Evolutionary conservation across 225 moss, liverwort and hornwort species (phyloP), one percentile per base, ranked within the genome.

Genomic region (Bryum argenteum): DNA sequence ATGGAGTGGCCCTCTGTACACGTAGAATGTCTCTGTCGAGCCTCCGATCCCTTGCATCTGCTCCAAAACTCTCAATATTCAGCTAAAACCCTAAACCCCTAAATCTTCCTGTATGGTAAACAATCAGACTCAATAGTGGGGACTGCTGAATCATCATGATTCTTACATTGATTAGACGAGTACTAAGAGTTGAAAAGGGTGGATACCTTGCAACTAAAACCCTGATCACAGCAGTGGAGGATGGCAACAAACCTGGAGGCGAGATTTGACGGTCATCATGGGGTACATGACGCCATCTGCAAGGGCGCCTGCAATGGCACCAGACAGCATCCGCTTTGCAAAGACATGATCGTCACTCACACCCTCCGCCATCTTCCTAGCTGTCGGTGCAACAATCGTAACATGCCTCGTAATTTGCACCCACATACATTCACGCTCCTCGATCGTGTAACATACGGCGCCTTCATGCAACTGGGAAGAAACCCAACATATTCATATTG

Each of bases 181-280:
- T 6, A 33, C 33, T 33, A 33, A 6, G 33, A 33, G 33, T 26
- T n/a, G 4, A 4, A 26, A 26, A 26, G 26, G 26, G 26, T 33
- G 33, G 5, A 33, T 33, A 33, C 5, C 3, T 33, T 33, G 33
- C 22, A 28, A 17, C 58, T 18, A 20, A 48, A n/a, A n/a, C n/a
- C n/a, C n/a, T n/a, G n/a, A n/a, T n/a, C 42, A 43, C 11, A 19
- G n/a, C 53, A 11, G 16, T 16, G 22, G 20, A 8, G 16, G 37
- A 19, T 33, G 58, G 5, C 14, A 16, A 52, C 12, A 37, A 65
- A 89, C 94, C 94, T 90, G 89, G 26, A 94, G 80, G 15, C 94
- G 81, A 39, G 94, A 85, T 72, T 94, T 94, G 17, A 90, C 91
- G 3, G 94, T 94, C 91, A 94, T 87, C 91, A 94, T 90, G 16